Base-by-base conservation (phyloP, 2,329 filamentous ascomycete species). In the Fonsecaea pugnacius region DNA sequence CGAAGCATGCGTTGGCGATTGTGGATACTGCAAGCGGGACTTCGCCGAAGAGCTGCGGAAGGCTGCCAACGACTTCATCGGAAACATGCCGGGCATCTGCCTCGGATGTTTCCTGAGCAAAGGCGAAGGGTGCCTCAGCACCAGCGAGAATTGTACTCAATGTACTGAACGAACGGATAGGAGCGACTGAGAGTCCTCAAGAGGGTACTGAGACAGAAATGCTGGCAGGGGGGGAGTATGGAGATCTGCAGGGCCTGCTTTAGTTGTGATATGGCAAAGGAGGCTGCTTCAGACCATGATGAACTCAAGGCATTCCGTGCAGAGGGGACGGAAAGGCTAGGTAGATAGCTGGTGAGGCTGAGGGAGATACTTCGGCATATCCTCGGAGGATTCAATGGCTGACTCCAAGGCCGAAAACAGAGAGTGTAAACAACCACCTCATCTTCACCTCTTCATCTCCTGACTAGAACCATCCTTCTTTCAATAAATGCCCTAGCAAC, bases 401-500 rank as follows among this genome's bases (percentile, higher is more conserved):
- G 30, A 4, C 3, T 30, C 12, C 3, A n/a, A 21, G n/a, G 46
- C 46, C 43, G 33, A 55, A 62, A 55, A 32, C 60, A 50, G 52
- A 18, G 52, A 32, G n/a, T 55, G 40, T 33, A 35, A 35, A 63
- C 43, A 40, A 43, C 8, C 46, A 18, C n/a, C 14, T 27, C 12
- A 38, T n/a, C 38, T 50, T 35, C 33, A 40, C 32, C 21, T 30
- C 32, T 14, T 51, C 38, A 33, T 55, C 53, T 27, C 24, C 33
- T 40, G 32, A 21, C 6, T 24, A 12, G n/a, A 24, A 27, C 27
- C 16, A 5, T n/a, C n/a, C 10, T 6, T 40, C 24, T 43, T 10
- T 12, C 27, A 14, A 2, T 14, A 40, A n/a, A 3, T n/a, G 54
- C 40, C 16, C 27, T 54, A 14, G 24, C 30, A 55, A 24, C 48